Base-by-base conservation (phyloP, 345 rosid genomes). In the Diplotaxis tenuifolia region DNA sequence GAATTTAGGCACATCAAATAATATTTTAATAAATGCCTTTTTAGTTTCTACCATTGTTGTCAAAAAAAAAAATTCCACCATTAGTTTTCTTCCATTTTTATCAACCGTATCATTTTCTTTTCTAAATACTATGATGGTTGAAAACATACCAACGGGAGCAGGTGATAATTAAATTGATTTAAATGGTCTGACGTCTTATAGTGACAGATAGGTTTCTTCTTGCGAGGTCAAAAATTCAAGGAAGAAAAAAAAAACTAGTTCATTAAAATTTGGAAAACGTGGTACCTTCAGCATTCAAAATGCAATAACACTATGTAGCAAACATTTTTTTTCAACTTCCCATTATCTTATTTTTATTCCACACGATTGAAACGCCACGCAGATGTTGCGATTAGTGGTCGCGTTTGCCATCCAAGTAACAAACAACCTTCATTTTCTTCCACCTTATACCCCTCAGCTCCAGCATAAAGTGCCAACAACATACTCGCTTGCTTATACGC, bases 401-500 rank as follows among this genome's bases (percentile, higher is more conserved):
- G 75, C 0, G 92, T 88, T 66, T 95, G 98, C 99, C 99, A 95
- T 34, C 96, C 99, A 8, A 95, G 93, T 89, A 88, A 86, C 32
- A 95, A 73, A 61, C 96, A 84, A 12, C 99, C 99, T 7, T 79
- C 78, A 55, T 82, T 86, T 70, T 95, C 99, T 69, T 95, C 99
- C 52, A 95, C 99, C 29, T 84, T 79, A 19, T 90, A 95, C 14
- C 99, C 99, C 18, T 90, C 92, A 2, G 90, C 99, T 31, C 98
- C 96, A 0, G 88, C 86, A 7, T 86, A 85, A 0, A 90, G 75
- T 18, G 92, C 98, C 76, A 95, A 49, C 61, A 95, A 50, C 97
- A 85, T 90, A 47, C 98, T 87, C 0, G 94, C 99, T 71, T 92
- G 99, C 75, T 84, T 92, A 62, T 78, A 92, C 23, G 98, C 99